Base-by-base conservation (phyloP, 148 eudicot species). In the Fagopyrum esculentum region DNA sequence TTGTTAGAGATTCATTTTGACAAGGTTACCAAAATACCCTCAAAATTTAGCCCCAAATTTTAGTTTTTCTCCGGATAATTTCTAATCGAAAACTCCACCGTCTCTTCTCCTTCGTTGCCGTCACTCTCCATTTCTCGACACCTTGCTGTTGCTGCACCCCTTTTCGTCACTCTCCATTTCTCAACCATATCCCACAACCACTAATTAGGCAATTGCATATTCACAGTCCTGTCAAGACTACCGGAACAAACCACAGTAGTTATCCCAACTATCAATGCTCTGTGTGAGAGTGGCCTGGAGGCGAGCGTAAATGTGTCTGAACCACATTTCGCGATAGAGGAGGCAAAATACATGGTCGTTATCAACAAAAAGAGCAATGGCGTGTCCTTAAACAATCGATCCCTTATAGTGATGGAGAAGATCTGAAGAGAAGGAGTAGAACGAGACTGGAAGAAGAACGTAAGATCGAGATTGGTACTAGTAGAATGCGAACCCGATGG, bases 291-390 rank as follows among this genome's bases (percentile, higher is more conserved):
- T 86, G 0, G 97, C 94, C 9, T 88, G 81, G 4, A 85, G 71
- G 13, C 93, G 70, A 2, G 99, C 99, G 13, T 85, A 95, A 16
- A 92, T 66, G 45, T 95, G 99, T 10, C 99, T 85, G 43, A 87
- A 92, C 99, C 99, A 95, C 96, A 95, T 89, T 88, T 95, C 97
- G 16, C 89, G 90, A 35, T 95, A 92, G 6, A 95, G 83, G 80
- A 95, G 52, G 79, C 99, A 90, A 50, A 95, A 92, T 0, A 95
- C 99, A 29, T 95, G 99, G 57, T 95, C 99, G 70, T 95, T 95
- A 47, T 95, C 99, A 1, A 92, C 97, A 75, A 78, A 90, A 2
- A 82, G 85, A 1, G 99, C 84, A n/a, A 95, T 87, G 1, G 97
- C 92, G 89, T 74, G 77, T 95, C 99, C 79, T 95, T 95, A 75